Evolutionary conservation across 768 basidiomycete genomes (phyloP).

Genomic region (Termitomyces sp.): DNA sequence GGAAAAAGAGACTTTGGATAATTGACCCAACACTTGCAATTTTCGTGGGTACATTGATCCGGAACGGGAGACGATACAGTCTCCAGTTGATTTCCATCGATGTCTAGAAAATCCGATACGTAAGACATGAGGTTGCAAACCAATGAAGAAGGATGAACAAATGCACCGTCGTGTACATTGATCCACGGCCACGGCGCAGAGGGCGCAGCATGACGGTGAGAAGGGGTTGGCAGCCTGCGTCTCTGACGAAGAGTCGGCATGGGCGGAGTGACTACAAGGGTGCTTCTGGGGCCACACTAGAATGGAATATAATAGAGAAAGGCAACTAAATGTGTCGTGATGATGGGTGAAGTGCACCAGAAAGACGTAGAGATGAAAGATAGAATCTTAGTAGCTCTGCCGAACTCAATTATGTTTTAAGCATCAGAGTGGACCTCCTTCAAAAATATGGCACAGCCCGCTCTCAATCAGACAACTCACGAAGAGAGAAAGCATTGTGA

Average conservation of each 20-base stretch:
- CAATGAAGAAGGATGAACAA: not conserved
- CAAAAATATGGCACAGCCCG: no score
- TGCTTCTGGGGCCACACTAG: not conserved
- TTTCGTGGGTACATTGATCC: slow-evolving; percentile 26
- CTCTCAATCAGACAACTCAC: no score
- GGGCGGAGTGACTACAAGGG: not conserved
- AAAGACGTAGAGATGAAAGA: no score
- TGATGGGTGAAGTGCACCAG: no score
- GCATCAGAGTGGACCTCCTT: no score
- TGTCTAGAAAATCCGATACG: slow-evolving; percentile 18
- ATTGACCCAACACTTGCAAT: slow-evolving; percentile 31
- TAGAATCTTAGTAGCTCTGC: no score
- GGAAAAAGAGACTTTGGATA: slow-evolving; percentile 47
- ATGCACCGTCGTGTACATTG: slow-evolving; percentile 31
- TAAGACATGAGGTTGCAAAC: not conserved
- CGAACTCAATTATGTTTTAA: no score
- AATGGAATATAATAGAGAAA: not conserved
- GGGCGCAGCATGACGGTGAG: slow-evolving; percentile 38
- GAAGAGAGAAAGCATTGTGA: no score
- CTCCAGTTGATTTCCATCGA: slow-evolving; percentile 28
- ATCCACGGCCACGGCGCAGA: slow-evolving; percentile 45
- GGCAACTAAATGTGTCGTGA: no score
- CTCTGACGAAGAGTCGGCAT: not conserved
- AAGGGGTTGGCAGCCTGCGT: slow-evolving; percentile 23
- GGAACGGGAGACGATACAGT: slow-evolving; percentile 29